These are phyloP conservation scores for Oryza rufipogon DNA, from an alignment of 176 grass and related monocot species.

Conservation along the genomic window DNA sequence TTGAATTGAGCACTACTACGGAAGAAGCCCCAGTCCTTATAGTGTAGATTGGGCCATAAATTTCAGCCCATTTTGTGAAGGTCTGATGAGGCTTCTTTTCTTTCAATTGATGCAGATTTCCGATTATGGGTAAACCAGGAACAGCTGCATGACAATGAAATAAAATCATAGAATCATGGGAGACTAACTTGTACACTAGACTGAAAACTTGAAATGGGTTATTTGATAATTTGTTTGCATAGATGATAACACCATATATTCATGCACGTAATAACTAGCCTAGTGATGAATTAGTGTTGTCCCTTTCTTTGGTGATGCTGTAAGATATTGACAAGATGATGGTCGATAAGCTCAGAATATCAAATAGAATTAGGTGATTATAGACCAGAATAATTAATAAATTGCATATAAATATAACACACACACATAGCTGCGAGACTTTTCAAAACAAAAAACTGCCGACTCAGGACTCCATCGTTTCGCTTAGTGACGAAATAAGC, in stretches of 20 bases:
- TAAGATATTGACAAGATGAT: no score
- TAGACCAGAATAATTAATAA: neutral
- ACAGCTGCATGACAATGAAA: conserved; percentile 62
- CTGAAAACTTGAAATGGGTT: neutral
- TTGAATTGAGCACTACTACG: no score
- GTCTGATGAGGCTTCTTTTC: no score
- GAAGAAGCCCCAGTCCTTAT: no score
- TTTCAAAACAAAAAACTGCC: no score
- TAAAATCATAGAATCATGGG: neutral
- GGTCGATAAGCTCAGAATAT: neutral
- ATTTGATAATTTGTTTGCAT: neutral
- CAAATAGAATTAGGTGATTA: neutral
- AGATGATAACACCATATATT: neutral
- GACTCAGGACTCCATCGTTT: no score
- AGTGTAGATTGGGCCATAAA: no score
- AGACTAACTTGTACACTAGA: neutral
- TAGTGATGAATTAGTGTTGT: neutral
- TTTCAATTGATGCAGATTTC: conserved; percentile 81
- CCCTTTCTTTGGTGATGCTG: no score
- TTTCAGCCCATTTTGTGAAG: no score
- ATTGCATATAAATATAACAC: neutral
- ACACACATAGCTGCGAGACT: neutral
- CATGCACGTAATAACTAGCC: conserved; percentile 8
- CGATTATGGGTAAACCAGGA: conserved; percentile 78
- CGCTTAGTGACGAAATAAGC: no score